Base-by-base conservation (phyloP, 2,329 filamentous ascomycete species). In the Xylaria sp. region DNA sequence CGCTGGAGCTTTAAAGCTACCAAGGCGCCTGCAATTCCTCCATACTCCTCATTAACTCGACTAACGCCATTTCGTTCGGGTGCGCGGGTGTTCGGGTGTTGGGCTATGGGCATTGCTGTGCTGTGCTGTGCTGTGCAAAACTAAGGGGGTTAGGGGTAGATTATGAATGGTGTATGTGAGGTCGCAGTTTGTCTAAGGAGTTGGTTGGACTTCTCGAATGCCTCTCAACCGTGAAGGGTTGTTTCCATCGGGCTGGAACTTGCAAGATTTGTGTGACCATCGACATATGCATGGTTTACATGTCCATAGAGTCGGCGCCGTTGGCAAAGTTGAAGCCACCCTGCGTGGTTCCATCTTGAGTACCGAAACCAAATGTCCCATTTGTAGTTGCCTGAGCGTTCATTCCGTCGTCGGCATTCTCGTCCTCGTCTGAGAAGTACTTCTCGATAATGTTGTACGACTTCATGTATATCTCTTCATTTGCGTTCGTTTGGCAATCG, bases 391-490 rank as follows among this genome's bases (percentile, higher is more conserved):
- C 80, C 78, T 93, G 91, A 69, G 92, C 89, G 69, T 88, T 91
- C 81, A 93, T 88, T 50, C 84, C 84, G 76, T 97, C 93, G 70
- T 94, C 93, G 74, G 94, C 94, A 76, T 94, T 94, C 79, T 97
- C 96, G 64, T 98, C 96, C 74, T 99, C 96, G 77, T 99, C 96
- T 0, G 94, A 97, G 85, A 99, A 99, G 88, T 99, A 99, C 86
- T 97, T 97, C 87, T 99, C 96, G 74, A 99, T 99, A 83, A 99
- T 99, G 88, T 97, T 98, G 88, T 98, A 99, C 0, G 96, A 96
- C 90, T 99, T 99, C 95, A 99, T 98, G 87, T 99, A 99, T 76
- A 99, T 99, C 84, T 99, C 96, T 84, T 99, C 96, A 83, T 99
- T 99, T 85, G 95, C 95, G 78, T 99, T 99, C 86, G 97, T 97